These are phyloP conservation scores for Stagonosporopsis rhizophila DNA, from an alignment of 2,329 filamentous ascomycete species.

Conservation along the genomic window DNA sequence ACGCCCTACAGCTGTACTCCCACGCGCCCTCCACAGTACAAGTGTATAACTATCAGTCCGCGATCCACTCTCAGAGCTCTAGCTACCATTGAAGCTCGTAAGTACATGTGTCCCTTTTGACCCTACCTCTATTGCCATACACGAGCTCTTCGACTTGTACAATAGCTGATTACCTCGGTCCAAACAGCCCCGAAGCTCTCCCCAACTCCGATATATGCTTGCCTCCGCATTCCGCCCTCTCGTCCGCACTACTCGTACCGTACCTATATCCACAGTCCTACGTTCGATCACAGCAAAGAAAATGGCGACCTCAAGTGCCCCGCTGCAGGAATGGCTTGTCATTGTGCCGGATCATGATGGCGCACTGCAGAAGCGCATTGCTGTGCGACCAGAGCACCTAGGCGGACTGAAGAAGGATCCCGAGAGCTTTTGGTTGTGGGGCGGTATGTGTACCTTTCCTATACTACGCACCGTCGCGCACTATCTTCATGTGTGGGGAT, in stretches of 20 bases:
- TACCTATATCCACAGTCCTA: background rate
- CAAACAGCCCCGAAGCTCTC: slow-evolving; percentile 6
- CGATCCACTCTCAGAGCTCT: background rate
- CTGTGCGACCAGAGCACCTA: slow-evolving; percentile 49
- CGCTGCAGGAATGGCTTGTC: slow-evolving; percentile 58
- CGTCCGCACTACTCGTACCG: background rate
- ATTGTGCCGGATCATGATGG: slow-evolving; percentile 56
- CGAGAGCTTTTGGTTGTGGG: slow-evolving; percentile 46
- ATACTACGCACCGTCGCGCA: background rate
- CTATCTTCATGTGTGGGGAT: background rate
- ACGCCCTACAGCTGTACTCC: slow-evolving; percentile 18
- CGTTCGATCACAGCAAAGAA: background rate
- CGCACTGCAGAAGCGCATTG: slow-evolving; percentile 53
- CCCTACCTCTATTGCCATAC: background rate
- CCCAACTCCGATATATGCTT: slow-evolving; percentile 3
- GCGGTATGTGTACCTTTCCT: slow-evolving; percentile 30
- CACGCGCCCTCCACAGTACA: slow-evolving; percentile 14
- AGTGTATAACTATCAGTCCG: background rate
- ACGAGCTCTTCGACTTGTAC: background rate
- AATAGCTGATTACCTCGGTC: slow-evolving; percentile 2
- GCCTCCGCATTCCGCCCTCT: background rate
- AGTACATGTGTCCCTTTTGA: background rate
- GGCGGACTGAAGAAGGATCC: slow-evolving; percentile 37
- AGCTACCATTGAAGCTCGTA: slow-evolving; percentile 4
- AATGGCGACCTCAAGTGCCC: slow-evolving; percentile 23